Conservation (phyloP, 139 green algal genomes). For the Microglena sp. region DNA sequence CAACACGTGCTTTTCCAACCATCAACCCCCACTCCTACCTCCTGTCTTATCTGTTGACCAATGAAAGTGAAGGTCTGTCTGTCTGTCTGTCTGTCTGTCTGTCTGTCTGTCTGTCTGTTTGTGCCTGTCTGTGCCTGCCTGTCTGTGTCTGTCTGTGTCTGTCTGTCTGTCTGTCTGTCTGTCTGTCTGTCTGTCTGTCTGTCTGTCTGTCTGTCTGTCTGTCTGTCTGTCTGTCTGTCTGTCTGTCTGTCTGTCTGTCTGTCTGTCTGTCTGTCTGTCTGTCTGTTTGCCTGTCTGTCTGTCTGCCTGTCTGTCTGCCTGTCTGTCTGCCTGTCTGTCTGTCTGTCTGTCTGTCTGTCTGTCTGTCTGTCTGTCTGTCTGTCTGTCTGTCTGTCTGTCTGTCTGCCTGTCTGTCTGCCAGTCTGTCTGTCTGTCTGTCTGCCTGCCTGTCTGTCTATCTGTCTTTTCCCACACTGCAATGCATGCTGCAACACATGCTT, state of each 20-base stretch:
- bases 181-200: neutral
- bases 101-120: neutral
- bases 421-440: neutral
- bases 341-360: neutral
- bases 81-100: neutral
- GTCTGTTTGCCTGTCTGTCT: neutral
- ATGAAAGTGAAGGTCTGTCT: neutral
- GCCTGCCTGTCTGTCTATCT: constrained; percentile 6
- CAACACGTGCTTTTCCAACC: neutral
- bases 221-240: neutral
- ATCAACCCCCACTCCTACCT: neutral
- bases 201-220: neutral
- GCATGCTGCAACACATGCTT: neutral
- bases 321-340: neutral
- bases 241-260: neutral
- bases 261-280: neutral
- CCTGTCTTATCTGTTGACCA: constrained; percentile 34
- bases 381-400: neutral
- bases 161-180: neutral
- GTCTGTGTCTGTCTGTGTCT: neutral
- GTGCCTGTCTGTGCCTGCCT: neutral
- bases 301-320: neutral
- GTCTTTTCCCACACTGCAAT: constrained; percentile 20
- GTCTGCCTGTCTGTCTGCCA: neutral
- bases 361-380: neutral